Percentiles rank a stretch among this genome's conserved stretches.
These are phyloP conservation scores for Tinospora cordifolia DNA, from an alignment of 164 flowering plant species.

Conservation along the genomic window DNA sequence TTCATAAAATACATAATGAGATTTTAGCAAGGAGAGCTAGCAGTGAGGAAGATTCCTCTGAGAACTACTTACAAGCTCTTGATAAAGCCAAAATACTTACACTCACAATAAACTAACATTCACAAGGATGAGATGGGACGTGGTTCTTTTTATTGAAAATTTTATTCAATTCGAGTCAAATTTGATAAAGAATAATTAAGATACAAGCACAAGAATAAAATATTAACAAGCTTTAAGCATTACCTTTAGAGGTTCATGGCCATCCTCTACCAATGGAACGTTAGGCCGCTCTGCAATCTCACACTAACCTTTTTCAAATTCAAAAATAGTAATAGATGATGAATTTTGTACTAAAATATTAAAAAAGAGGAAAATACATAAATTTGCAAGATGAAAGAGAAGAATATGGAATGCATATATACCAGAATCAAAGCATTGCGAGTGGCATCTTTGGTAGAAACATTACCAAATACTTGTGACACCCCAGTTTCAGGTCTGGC, in stretches of 20 bases:
- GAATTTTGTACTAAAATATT: slow-evolving; percentile 20
- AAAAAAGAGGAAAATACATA: not conserved
- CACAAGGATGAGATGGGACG: not conserved
- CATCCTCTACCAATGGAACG: slow-evolving; percentile 88
- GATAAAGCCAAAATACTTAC: not conserved
- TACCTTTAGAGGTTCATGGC: slow-evolving; percentile 85
- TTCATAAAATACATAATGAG: too few species aligned
- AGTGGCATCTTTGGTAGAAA: slow-evolving; percentile 67
- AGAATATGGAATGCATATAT: slow-evolving; percentile 16
- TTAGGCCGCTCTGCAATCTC: slow-evolving; percentile 81
- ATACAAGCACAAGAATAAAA: not conserved
- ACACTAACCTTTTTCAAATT: slow-evolving; percentile 89
- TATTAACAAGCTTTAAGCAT: not conserved
- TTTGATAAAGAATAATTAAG: not conserved
- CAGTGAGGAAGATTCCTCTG: too few species aligned
- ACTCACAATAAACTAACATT: not conserved
- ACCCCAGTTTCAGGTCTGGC: too few species aligned
- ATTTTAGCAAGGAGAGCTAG: too few species aligned
- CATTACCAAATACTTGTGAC: slow-evolving; percentile 97
- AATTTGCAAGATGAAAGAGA: not conserved
- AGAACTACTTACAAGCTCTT: too few species aligned
- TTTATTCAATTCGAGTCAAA: not conserved
- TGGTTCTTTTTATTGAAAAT: not conserved
- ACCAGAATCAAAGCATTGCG: slow-evolving; percentile 92
- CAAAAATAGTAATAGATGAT: slow-evolving; percentile 33